A percentile compares a stretch with the other conserved stretches of the same genome.
Evolutionary conservation across 2,329 filamentous ascomycete species (phyloP).

Genomic region (Diplodia scrobiculata): DNA sequence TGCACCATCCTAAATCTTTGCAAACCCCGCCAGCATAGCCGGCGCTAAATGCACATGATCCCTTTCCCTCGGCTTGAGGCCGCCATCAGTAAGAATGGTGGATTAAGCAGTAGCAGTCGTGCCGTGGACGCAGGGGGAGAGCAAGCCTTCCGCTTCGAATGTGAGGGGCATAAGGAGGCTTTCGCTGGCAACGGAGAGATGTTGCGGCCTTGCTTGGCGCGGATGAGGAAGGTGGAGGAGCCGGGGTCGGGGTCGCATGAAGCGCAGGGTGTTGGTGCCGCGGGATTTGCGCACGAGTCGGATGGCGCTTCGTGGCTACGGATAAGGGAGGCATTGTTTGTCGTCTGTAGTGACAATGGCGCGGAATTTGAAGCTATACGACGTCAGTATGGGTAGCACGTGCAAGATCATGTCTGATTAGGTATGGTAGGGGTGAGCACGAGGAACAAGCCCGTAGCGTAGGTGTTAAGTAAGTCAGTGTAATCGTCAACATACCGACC

Average conservation of each 20-base stretch:
- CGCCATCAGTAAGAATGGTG: constrained; percentile 72
- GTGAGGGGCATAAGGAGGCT: constrained; percentile 69
- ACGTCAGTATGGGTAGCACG: constrained; percentile 58
- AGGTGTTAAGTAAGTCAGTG: neutral
- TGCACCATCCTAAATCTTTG: constrained; percentile 30
- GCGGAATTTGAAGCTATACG: constrained; percentile 69
- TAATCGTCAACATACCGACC: constrained; percentile 54
- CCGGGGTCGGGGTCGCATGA: constrained; percentile 36
- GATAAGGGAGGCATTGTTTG: constrained; percentile 81
- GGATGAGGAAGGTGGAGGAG: constrained; percentile 75
- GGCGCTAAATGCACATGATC: constrained; percentile 90
- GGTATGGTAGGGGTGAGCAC: rapidly evolving
- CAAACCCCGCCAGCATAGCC: constrained; percentile 62
- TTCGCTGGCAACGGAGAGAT: constrained; percentile 70
- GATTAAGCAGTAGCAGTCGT: constrained; percentile 83
- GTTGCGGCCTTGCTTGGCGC: constrained; percentile 92
- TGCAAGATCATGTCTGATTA: neutral
- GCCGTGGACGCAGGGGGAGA: constrained; percentile 75
- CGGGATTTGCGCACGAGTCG: neutral
- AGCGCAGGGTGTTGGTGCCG: constrained; percentile 26
- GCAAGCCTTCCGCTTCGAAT: constrained; percentile 55
- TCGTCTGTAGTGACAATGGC: constrained; percentile 72
- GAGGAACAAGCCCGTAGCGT: neutral
- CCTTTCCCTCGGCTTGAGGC: constrained; percentile 76
- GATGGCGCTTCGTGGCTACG: constrained; percentile 46